A percentile compares a stretch with the other conserved stretches of the same genome.
Evolutionary conservation across 140 eudicot species (phyloP).

Genomic region (Flaveria floridana): DNA sequence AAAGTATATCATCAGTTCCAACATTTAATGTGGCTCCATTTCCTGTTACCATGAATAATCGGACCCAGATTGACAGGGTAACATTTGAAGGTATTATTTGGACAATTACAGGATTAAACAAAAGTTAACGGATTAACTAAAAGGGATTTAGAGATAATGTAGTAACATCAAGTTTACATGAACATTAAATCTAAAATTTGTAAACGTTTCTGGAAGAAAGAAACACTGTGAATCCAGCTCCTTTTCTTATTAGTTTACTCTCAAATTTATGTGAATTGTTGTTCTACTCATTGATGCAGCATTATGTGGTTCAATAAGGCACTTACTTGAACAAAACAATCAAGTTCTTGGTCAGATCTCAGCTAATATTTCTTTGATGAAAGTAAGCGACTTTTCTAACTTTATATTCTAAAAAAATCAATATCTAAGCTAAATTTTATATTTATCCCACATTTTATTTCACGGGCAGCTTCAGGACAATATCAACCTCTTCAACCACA

Average conservation of each 20-base stretch:
- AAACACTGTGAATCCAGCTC: not conserved
- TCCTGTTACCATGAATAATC: slow-evolving; percentile 44
- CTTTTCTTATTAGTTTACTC: not conserved
- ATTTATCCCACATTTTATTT: slow-evolving; percentile 10
- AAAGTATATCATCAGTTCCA: slow-evolving; percentile 43
- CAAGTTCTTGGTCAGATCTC: slow-evolving; percentile 66
- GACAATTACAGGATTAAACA: not conserved
- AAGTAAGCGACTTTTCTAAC: slow-evolving; percentile 42
- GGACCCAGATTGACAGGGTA: slow-evolving; percentile 37
- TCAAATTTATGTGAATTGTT: not conserved
- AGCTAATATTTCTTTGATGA: slow-evolving; percentile 59
- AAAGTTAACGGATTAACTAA: not conserved
- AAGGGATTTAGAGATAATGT: not conserved
- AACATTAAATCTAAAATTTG: not conserved
- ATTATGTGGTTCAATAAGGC: slow-evolving; percentile 52
- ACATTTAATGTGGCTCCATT: slow-evolving; percentile 42
- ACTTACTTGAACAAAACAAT: slow-evolving; percentile 62
- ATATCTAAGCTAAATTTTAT: slow-evolving; percentile 9
- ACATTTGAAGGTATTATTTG: slow-evolving; percentile 45
- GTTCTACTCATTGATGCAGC: slow-evolving; percentile 47
- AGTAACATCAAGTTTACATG: not conserved
- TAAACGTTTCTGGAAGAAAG: not conserved
- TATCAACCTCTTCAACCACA: slow-evolving; percentile 62
- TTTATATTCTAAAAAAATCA: not conserved
- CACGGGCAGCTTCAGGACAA: slow-evolving; percentile 77